A percentile compares a stretch with the other conserved stretches of the same genome.
These are phyloP conservation scores for Alternaria gaisen DNA, from an alignment of 2,329 filamentous ascomycete genomes.

Conservation along the genomic window DNA sequence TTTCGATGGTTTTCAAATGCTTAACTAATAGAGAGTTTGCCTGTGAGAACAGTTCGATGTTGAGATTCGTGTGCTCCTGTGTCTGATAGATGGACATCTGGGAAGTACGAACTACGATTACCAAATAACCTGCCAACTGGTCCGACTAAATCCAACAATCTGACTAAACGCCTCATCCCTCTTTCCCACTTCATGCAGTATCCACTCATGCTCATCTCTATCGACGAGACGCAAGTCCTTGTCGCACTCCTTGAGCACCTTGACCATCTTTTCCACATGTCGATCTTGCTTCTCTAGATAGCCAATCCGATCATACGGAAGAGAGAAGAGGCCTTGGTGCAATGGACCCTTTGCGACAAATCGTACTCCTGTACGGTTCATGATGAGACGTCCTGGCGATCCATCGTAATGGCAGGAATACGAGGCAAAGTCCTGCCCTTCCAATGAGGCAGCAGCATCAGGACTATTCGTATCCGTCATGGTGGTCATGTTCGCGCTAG, in stretches of 20 bases:
- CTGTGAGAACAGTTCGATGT: not conserved
- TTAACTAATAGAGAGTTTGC: too few species aligned
- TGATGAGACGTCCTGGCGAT: slow-evolving; percentile 25
- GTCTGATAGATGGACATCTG: not conserved
- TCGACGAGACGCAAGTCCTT: slow-evolving; percentile 33
- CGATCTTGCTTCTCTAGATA: slow-evolving; percentile 39
- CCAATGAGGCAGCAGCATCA: too few species aligned
- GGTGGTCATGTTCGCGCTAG: not conserved
- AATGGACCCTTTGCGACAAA: slow-evolving; percentile 25
- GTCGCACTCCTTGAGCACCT: slow-evolving; percentile 25
- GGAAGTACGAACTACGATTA: slow-evolving; percentile 7
- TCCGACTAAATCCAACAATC: slow-evolving; percentile 41
- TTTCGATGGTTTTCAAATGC: not conserved
- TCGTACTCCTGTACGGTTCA: slow-evolving; percentile 27
- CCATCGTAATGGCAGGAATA: slow-evolving; percentile 31
- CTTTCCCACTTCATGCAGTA: slow-evolving; percentile 32
- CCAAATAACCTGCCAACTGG: slow-evolving; percentile 44
- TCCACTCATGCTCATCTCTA: slow-evolving; percentile 17
- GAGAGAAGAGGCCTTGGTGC: slow-evolving; percentile 20
- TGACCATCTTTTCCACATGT: slow-evolving; percentile 26
- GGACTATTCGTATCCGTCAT: not conserved
- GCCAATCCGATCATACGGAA: slow-evolving; percentile 29
- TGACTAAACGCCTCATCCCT: slow-evolving; percentile 45
- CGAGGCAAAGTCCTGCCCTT: slow-evolving; percentile 25
- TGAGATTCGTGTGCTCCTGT: not conserved